phyloP scores from a whole-genome alignment of 1,139 yeast species.

The Geotrichum histeridarum region DNA sequence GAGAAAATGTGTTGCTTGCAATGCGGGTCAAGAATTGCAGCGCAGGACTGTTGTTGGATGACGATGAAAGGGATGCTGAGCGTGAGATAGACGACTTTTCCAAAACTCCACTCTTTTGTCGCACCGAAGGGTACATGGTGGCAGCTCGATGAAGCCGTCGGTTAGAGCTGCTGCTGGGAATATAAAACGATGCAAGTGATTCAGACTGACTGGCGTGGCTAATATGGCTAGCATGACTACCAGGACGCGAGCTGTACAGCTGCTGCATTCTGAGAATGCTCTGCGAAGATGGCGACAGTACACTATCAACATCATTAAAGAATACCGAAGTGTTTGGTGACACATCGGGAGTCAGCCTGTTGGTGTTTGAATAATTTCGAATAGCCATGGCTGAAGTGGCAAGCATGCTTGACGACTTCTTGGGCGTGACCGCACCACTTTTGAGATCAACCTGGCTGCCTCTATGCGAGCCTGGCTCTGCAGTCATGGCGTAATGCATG shows the following conservation, averaged over 20 bases:
- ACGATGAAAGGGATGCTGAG: constrained; percentile 14
- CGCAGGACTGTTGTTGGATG: constrained; percentile 11
- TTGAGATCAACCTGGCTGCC: background rate
- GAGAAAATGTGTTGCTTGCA: constrained; percentile 17
- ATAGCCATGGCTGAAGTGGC: constrained; percentile 3
- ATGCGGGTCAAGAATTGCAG: constrained; percentile 12
- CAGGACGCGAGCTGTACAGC: background rate
- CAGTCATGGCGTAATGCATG: background rate
- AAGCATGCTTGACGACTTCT: background rate
- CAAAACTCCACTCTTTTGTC: background rate
- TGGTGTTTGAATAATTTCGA: background rate
- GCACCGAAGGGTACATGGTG: constrained; percentile 6
- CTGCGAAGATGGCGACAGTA: constrained; percentile 10
- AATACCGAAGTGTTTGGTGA: constrained; percentile 14
- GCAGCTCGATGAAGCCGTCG: constrained; percentile 14
- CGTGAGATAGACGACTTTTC: background rate
- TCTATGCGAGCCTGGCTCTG: background rate
- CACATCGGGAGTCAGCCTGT: constrained; percentile 1
- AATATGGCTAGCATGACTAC: background rate
- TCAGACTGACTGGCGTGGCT: background rate
- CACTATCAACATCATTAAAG: constrained; percentile 1
- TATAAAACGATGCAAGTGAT: background rate
- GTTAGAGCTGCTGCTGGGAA: background rate
- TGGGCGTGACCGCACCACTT: background rate
- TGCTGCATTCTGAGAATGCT: constrained; percentile 1